Base-by-base conservation (phyloP, 2,329 filamentous ascomycete genomes). In the Phaeophleospora eucalypticola region DNA sequence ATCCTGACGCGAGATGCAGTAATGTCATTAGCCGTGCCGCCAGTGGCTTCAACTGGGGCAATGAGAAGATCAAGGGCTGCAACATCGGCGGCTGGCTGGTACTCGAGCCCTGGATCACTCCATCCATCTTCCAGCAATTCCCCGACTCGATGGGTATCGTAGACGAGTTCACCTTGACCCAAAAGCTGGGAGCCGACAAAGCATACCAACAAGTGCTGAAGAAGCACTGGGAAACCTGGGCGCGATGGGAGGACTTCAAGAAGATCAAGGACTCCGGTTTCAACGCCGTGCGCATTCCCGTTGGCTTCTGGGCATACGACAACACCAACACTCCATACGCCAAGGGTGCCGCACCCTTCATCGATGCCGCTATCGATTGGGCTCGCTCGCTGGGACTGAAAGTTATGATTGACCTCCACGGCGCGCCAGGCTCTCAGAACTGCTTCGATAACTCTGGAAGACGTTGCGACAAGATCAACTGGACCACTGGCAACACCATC, bases 391-490 rank as follows among this genome's bases (percentile, higher is more conserved):
- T 73, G 0, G 73, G 74, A 1, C 59, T 81, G 32, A 78, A 80
- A 60, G 70, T 82, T n/a, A 55, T 80, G 57, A 75, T 82, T 38
- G 79, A 82, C 55, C 68, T 81, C 4, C 79, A 82, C 58, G 78
- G 76, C 27, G 75, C 74, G 2, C 78, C 43, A 68, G 73, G 73
- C 34, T 76, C 71, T 2, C 79, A 82, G 56, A 82, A 82, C 51
- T 80, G 80, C 8, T 82, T 78, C 58, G 80, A 83, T 62, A 82
- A 83, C 62, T 80, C 75, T 34, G 81, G 81, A 2, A 73, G 77
- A 47, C 68, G 67, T 54, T 68, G 68, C 41, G 45, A 51, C 4
- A 56, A 29, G 2, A 71, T 70, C 51, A 61, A 63, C 3, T 79
- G 74, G 70, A 70, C 71, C 49, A 61, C 66, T 24, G 75, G 73